Evolutionary conservation across 2,329 filamentous ascomycete genomes (phyloP).

Genomic region (Rutstroemia sp.): DNA sequence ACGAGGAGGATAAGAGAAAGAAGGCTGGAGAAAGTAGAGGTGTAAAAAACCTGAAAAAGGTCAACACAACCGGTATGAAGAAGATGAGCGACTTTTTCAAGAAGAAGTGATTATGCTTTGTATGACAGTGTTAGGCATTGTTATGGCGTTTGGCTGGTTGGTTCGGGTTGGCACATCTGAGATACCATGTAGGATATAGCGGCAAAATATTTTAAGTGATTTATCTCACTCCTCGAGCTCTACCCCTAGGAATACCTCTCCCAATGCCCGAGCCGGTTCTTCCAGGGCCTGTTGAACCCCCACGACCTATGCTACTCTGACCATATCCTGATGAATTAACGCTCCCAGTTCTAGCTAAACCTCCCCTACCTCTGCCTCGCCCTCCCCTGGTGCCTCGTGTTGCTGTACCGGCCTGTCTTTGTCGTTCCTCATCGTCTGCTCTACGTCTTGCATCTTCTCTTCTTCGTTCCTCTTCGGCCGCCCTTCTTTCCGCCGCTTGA

Average conservation of each 20-base stretch:
- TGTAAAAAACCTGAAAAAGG: conserved; percentile 78
- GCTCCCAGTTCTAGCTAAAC: conserved; percentile 20
- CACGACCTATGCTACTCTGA: conserved; percentile 23
- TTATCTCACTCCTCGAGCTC: conserved; percentile 41
- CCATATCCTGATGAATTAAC: conserved; percentile 17
- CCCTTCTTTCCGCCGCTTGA: conserved; percentile 69
- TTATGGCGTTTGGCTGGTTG: conserved; percentile 1
- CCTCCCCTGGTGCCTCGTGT: conserved; percentile 28
- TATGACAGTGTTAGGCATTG: conserved; percentile 6
- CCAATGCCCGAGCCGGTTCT: conserved; percentile 29
- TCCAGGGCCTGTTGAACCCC: background rate
- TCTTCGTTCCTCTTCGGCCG: conserved; percentile 70
- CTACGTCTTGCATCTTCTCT: conserved; percentile 61
- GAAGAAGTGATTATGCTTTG: conserved; percentile 41
- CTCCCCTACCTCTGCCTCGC: conserved; percentile 25
- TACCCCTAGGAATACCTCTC: conserved; percentile 44
- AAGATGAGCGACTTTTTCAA: conserved; percentile 94
- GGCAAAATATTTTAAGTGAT: conserved; percentile 9
- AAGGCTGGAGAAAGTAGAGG: conserved; percentile 69
- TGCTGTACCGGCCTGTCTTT: conserved; percentile 35
- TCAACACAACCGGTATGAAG: conserved; percentile 88
- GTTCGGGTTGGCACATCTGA: conserved; percentile 1
- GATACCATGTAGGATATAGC: conserved; percentile 12
- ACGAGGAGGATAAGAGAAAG: conserved; percentile 82
- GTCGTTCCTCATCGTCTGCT: conserved; percentile 50